Percentiles rank a stretch among this genome's conserved stretches.
Evolutionary conservation across 257 asterid genomes (phyloP).

Genomic region (Solanum rostratum): DNA sequence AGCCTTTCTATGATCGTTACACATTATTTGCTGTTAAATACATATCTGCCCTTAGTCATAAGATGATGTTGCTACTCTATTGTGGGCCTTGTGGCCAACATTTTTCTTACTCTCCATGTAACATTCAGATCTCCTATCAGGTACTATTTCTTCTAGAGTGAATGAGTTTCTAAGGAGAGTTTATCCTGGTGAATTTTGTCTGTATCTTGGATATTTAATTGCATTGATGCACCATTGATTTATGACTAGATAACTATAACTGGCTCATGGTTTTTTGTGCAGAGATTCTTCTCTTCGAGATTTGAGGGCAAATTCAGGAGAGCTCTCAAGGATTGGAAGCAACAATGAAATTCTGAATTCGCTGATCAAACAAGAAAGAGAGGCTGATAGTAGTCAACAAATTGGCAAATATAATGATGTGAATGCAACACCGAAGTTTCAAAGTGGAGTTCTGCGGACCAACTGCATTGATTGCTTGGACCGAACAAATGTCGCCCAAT

Average conservation of each 20-base stretch:
- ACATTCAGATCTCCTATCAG: neutral
- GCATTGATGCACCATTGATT: neutral
- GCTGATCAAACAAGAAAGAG: slow-evolving; percentile 51
- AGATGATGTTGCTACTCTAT: neutral
- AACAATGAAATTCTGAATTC: slow-evolving; percentile 30
- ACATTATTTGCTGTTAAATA: neutral
- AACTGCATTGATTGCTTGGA: slow-evolving; percentile 98
- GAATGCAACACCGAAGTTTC: slow-evolving; percentile 39
- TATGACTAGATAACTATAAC: neutral
- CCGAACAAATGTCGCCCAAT: slow-evolving; percentile 95
- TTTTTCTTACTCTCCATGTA: neutral
- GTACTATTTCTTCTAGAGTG: neutral
- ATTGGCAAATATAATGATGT: slow-evolving; percentile 25
- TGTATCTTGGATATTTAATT: neutral
- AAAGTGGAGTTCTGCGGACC: slow-evolving; percentile 98
- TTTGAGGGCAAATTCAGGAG: slow-evolving; percentile 58
- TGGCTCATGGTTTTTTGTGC: slow-evolving; percentile 13
- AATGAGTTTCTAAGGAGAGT: neutral
- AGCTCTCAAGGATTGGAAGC: slow-evolving; percentile 48
- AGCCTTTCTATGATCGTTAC: neutral
- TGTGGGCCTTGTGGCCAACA: neutral
- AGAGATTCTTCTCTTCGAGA: slow-evolving; percentile 80
- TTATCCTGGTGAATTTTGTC: neutral
- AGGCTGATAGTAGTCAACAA: slow-evolving; percentile 34
- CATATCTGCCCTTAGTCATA: neutral